Conservation (phyloP, 305 asterid genomes). For the Solanum hybrid region DNA sequence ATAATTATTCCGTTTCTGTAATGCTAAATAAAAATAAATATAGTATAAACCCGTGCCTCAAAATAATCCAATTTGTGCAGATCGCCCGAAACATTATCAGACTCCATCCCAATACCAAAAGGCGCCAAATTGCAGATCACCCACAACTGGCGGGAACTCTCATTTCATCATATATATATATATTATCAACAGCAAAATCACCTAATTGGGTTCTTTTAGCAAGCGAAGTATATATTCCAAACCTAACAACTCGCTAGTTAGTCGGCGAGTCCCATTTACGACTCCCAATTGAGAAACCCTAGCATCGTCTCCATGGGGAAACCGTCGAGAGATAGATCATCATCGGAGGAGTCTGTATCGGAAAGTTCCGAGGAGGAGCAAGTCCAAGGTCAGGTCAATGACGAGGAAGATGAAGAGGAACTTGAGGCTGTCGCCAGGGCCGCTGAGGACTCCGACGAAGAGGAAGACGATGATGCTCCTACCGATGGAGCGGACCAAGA, state of each 20-base stretch:
- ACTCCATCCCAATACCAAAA: background rate
- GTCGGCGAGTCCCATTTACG: background rate
- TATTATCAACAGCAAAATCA: background rate
- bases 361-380: slow-evolving; percentile 26
- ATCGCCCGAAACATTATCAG: background rate
- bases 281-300: background rate
- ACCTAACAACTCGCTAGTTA: background rate
- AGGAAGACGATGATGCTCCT: slow-evolving; percentile 36
- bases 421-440: slow-evolving; percentile 81
- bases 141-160: background rate
- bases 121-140: background rate
- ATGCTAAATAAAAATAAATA: background rate
- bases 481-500: slow-evolving; percentile 30
- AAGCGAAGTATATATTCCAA: background rate
- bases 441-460: slow-evolving; percentile 47
- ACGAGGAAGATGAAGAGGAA: slow-evolving; percentile 87
- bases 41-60: background rate
- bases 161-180: background rate
- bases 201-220: background rate
- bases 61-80: background rate
- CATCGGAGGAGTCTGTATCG: slow-evolving; percentile 35
- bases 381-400: slow-evolving; percentile 44
- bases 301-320: slow-evolving; percentile 41
- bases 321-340: slow-evolving; percentile 43
- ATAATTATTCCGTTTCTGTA: background rate